Evolutionary conservation across 1,139 yeast genomes (phyloP), one percentile per base, ranked within the genome.

Genomic region (Scheffersomyces parashehatae): DNA sequence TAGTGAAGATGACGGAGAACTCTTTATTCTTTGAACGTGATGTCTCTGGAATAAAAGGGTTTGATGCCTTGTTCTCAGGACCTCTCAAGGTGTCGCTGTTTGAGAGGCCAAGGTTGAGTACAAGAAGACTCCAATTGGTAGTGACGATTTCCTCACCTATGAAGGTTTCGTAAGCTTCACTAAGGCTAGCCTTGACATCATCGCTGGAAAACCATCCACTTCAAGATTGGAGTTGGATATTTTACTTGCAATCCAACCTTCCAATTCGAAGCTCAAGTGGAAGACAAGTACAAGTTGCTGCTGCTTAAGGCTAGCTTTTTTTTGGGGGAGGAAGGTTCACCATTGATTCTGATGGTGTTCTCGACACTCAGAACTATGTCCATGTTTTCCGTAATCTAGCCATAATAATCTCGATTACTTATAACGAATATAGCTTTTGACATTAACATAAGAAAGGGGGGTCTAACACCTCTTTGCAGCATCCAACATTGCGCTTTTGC

Each of bases 261-360:
- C 48, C 51, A 51, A 37, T 56, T 78, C 34, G 79, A 71, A 49
- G 67, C 64, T 13, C 54, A 56, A 7, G 68, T 66, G 31, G 75
- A 67, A 39, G 68, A 61, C 9, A 72, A 70, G 53, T 75, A 69
- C 58, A 54, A 64, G 42, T 81, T 85, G 26, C 70, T 73, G 13
- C 50, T 73, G 13, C 50, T 63, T 36, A 56, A 61, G 39, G 71
- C 72, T 51, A 74, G 68, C 46, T 65, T 79, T 40, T 36, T 77
- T 35, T n/a, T n/a, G n/a, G n/a, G n/a, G n/a, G n/a, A 56, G 85
- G 85, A 33, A 68, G 83, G 49, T 79, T 80, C 51, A 56, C 74
- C 35, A 71, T 81, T 56, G 76, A 70, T 46, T 62, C 57, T 1
- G 53, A 64, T 6, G 79, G 75, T 11, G 51, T 35, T 1, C 55